Percentiles rank a stretch among this genome's conserved stretches.
Conservation (phyloP, 768 basidiomycete species). For the Mycena capillaripes region DNA sequence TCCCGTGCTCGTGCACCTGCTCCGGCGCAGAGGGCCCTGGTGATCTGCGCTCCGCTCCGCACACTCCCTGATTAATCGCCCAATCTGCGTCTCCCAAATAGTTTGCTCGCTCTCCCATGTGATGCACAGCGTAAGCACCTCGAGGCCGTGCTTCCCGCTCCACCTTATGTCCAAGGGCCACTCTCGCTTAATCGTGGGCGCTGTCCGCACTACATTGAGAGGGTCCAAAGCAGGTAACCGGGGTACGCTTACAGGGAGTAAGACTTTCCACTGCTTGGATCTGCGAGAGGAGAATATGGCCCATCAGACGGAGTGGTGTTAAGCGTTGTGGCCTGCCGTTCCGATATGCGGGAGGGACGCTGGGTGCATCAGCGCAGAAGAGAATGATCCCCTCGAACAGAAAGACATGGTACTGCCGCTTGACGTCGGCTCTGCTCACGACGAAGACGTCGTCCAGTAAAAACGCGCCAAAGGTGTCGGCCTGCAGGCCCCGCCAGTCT, state of each 20-base stretch:
- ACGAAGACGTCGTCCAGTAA: constrained; percentile 94
- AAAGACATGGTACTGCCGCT: constrained; percentile 97
- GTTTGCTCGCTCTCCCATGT: background rate
- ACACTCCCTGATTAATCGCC: background rate
- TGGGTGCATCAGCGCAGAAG: constrained; percentile 90
- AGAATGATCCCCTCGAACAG: constrained; percentile 98
- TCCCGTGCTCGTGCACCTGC: too few relatives aligned
- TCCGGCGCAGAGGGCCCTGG: too few relatives aligned
- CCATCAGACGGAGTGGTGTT: background rate
- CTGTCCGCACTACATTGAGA: too few relatives aligned
- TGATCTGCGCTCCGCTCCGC: background rate
- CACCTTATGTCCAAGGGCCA: background rate
- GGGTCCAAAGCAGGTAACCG: too few relatives aligned
- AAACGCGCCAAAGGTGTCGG: constrained; percentile 92
- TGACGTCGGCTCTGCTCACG: constrained; percentile 94
- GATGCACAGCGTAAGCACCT: background rate
- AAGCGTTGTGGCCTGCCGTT: background rate
- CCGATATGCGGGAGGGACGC: background rate
- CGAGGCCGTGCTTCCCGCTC: background rate
- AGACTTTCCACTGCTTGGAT: background rate
- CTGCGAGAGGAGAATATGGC: background rate
- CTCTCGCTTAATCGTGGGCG: background rate
- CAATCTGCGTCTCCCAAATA: background rate
- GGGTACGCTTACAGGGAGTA: background rate
- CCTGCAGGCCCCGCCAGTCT: constrained; percentile 98